These are phyloP conservation scores for Microdochium nivale DNA, from an alignment of 2,329 filamentous ascomycete species.

Conservation along the genomic window DNA sequence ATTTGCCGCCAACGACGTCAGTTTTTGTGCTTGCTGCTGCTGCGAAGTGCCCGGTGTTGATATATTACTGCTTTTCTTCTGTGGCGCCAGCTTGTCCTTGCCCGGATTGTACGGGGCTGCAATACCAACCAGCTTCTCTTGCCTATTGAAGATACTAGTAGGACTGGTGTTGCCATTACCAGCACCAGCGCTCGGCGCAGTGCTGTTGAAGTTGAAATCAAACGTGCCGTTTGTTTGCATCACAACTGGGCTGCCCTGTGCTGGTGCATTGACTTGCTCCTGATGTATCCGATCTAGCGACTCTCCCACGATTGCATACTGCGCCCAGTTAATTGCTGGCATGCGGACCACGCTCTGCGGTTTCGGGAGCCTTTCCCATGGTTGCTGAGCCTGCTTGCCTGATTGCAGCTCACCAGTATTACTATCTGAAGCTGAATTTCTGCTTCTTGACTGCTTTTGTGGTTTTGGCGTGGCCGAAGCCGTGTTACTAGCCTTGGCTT, in stretches of 20 bases:
- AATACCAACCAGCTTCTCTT: conserved; percentile 40
- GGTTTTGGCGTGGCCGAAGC: background rate
- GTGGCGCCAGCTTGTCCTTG: conserved; percentile 33
- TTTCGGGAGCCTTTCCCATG: conserved; percentile 60
- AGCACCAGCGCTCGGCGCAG: conserved; percentile 9
- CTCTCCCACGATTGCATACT: conserved; percentile 84
- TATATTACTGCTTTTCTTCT: background rate
- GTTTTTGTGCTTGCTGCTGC: background rate
- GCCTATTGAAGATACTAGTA: conserved; percentile 12
- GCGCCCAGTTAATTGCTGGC: conserved; percentile 88
- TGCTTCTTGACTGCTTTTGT: background rate
- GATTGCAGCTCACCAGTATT: background rate
- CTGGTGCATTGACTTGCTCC: conserved; percentile 64
- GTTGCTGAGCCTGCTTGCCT: conserved; percentile 6
- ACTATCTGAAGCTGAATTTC: background rate
- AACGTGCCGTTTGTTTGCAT: conserved; percentile 35
- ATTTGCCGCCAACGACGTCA: background rate
- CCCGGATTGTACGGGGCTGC: conserved; percentile 47
- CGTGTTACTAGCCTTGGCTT: background rate
- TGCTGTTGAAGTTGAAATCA: conserved; percentile 35
- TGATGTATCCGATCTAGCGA: conserved; percentile 77
- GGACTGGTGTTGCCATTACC: background rate
- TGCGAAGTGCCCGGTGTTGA: background rate
- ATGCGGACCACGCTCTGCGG: conserved; percentile 78
- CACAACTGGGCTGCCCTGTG: conserved; percentile 42